Conservation (phyloP, 805 yeast genomes). For the Torulaspora quercuum region DNA sequence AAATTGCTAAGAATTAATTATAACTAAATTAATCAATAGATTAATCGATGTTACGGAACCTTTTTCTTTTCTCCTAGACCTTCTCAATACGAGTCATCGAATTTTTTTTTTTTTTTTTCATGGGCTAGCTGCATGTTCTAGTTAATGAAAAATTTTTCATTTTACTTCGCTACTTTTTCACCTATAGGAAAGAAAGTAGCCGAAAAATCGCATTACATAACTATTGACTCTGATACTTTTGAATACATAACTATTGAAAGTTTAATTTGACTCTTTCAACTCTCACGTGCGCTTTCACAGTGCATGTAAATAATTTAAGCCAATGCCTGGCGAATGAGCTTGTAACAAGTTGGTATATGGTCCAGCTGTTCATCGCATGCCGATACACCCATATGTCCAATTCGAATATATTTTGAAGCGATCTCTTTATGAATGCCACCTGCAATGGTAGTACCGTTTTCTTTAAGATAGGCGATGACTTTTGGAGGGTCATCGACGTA, state of each 20-base stretch:
- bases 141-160: slow-evolving; percentile 6
- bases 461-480: slow-evolving; percentile 52
- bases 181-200: no score
- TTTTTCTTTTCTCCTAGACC: slow-evolving; percentile 1
- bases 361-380: slow-evolving; percentile 53
- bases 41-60: neutral
- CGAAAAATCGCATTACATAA: no score
- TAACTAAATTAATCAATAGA: neutral
- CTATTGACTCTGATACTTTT: no score
- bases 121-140: no score
- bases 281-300: neutral
- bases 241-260: no score
- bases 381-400: slow-evolving; percentile 94
- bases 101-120: no score
- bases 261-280: no score
- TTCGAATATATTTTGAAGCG: slow-evolving; percentile 78
- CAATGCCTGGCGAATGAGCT: slow-evolving; percentile 45
- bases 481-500: slow-evolving; percentile 71
- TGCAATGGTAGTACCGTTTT: slow-evolving; percentile 72
- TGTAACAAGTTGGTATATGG: slow-evolving; percentile 51
- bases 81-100: slow-evolving; percentile 10
- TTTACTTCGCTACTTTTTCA: neutral
- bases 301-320: slow-evolving; percentile 6
- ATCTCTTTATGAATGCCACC: slow-evolving; percentile 86
- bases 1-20: neutral